These are phyloP conservation scores for Plicaturopsis crispa DNA, from an alignment of 768 basidiomycete genomes.

Conservation along the genomic window DNA sequence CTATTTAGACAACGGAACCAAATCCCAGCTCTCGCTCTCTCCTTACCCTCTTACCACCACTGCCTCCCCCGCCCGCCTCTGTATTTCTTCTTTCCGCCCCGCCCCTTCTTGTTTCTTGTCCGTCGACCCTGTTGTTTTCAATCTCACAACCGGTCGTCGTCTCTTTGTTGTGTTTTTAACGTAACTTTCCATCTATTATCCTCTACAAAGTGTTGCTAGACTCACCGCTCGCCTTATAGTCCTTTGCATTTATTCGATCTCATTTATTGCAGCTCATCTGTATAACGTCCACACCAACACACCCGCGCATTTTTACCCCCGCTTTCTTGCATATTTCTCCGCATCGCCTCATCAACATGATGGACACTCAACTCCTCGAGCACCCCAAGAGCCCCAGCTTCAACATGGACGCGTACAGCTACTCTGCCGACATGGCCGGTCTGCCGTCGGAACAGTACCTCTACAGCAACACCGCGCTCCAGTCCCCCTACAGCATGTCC, in stretches of 20 bases:
- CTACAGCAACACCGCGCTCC: slow-evolving; percentile 56
- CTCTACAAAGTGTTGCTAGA: slow-evolving; percentile 11
- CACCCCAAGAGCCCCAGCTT: slow-evolving; percentile 43
- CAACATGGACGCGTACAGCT: slow-evolving; percentile 44
- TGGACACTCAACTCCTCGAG: slow-evolving; percentile 46
- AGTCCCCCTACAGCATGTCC: slow-evolving; percentile 45
- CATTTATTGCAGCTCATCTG: slow-evolving; percentile 21
- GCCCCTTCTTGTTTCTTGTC: slow-evolving; percentile 25
- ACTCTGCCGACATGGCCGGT: slow-evolving; percentile 30
- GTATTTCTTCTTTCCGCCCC: slow-evolving; percentile 29
- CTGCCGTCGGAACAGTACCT: slow-evolving; percentile 42
- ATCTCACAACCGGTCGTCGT: slow-evolving; percentile 19
- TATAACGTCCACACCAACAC: slow-evolving; percentile 25
- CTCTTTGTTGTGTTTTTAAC: slow-evolving; percentile 21
- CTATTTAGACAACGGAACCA: slow-evolving; percentile 26
- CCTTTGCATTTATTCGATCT: slow-evolving; percentile 23
- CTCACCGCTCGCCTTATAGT: slow-evolving; percentile 16
- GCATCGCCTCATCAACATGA: slow-evolving; percentile 14
- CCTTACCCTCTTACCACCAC: slow-evolving; percentile 14
- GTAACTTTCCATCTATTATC: slow-evolving; percentile 19
- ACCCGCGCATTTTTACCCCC: slow-evolving; percentile 26
- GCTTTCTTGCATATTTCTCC: slow-evolving; percentile 24
- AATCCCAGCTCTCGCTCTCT: slow-evolving; percentile 11
- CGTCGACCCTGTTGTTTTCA: slow-evolving; percentile 20
- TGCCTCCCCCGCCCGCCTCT: slow-evolving; percentile 17